Evolutionary conservation across 108 stramenopile species (phyloP).

Genomic region (Nitzschia sp.): DNA sequence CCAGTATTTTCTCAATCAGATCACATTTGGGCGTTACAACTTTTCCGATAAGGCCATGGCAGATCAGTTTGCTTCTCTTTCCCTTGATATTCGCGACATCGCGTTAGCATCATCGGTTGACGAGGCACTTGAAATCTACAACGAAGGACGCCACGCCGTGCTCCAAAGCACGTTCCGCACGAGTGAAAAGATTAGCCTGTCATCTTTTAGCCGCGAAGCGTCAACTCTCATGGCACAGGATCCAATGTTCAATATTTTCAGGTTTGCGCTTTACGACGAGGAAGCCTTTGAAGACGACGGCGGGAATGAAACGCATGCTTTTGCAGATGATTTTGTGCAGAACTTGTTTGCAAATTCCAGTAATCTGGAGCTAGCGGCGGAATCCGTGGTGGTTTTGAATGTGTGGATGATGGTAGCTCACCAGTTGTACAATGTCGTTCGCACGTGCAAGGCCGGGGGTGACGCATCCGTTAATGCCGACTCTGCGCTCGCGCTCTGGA

Average conservation of each 20-base stretch:
- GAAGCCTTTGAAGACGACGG: constrained; percentile 41
- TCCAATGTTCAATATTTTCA: constrained; percentile 74
- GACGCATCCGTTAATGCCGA: constrained; percentile 41
- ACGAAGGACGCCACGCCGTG: constrained; percentile 39
- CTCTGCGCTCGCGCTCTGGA: constrained; percentile 78
- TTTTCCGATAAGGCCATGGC: constrained; percentile 31
- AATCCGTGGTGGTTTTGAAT: constrained; percentile 65
- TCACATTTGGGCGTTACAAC: constrained; percentile 43
- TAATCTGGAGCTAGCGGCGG: constrained; percentile 53
- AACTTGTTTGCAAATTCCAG: constrained; percentile 46
- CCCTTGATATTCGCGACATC: constrained; percentile 53
- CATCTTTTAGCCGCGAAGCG: constrained; percentile 31
- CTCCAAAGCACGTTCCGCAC: constrained; percentile 30
- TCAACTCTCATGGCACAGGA: constrained; percentile 41
- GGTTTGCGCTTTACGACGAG: constrained; percentile 70
- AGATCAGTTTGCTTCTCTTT: constrained; percentile 22
- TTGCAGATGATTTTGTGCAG: constrained; percentile 62
- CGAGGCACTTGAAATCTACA: constrained; percentile 53
- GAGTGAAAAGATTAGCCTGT: constrained; percentile 35
- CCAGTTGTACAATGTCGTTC: constrained; percentile 52
- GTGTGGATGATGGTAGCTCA: constrained; percentile 70
- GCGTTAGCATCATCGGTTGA: constrained; percentile 16
- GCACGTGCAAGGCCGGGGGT: constrained; percentile 27
- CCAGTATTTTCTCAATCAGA: neutral
- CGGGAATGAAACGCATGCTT: constrained; percentile 44